A percentile compares a stretch with the other conserved stretches of the same genome.
Conservation (phyloP, 1,284 basidiomycete genomes). For the Rhodotorula sp. region DNA sequence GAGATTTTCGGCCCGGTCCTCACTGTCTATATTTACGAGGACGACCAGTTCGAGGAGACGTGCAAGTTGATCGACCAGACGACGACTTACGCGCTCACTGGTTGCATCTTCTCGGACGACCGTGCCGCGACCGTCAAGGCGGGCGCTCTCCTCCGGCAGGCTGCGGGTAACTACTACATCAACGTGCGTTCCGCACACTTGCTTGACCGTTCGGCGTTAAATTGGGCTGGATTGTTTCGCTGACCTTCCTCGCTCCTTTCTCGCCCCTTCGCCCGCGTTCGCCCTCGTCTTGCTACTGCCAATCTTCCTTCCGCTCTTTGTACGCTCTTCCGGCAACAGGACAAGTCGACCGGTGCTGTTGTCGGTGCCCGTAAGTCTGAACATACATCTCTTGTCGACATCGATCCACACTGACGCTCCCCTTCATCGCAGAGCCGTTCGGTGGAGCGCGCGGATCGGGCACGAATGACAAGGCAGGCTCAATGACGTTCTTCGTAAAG, state of each 20-base stretch:
- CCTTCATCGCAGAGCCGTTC: background rate
- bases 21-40: slow-evolving; percentile 85
- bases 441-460: slow-evolving; percentile 59
- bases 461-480: slow-evolving; percentile 95
- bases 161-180: slow-evolving; percentile 77
- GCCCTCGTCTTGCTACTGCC: no score
- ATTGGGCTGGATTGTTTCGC: no score
- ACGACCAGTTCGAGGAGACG: slow-evolving; percentile 78
- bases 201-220: no score
- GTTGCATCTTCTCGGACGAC: slow-evolving; percentile 74
- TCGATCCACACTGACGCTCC: no score
- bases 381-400: no score
- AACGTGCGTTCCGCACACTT: slow-evolving; percentile 53
- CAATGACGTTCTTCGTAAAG: slow-evolving; percentile 41
- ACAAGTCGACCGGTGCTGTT: slow-evolving; percentile 3
- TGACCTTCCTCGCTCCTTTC: no score
- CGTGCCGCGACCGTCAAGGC: slow-evolving; percentile 72
- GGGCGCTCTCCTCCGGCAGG: slow-evolving; percentile 71
- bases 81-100: slow-evolving; percentile 86
- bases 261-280: no score
- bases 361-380: background rate
- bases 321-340: background rate
- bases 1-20: slow-evolving; percentile 98
- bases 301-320: no score
- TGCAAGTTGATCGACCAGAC: slow-evolving; percentile 83